phyloP scores from a whole-genome alignment of 768 basidiomycete species.

The Naganishia friedmannii region DNA sequence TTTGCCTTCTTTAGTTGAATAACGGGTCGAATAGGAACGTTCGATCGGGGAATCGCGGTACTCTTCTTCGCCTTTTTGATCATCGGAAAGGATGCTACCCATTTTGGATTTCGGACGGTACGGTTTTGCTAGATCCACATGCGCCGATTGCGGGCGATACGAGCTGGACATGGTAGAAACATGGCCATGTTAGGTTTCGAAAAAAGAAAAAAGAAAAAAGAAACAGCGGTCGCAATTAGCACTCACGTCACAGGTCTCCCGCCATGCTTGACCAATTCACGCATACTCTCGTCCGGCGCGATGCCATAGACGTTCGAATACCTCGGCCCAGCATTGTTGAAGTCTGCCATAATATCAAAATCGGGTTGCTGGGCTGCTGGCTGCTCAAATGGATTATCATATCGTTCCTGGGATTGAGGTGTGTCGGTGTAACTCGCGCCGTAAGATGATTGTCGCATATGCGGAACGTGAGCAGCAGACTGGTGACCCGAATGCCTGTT shows the following conservation, averaged over 20 bases:
- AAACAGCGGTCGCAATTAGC: too few species aligned
- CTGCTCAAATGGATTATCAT: constrained; percentile 17
- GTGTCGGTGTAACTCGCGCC: constrained; percentile 7
- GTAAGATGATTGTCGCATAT: not conserved
- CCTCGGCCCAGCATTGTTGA: constrained; percentile 33
- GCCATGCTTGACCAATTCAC: constrained; percentile 16
- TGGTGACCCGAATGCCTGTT: not conserved
- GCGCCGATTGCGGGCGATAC: not conserved
- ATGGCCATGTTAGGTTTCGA: too few species aligned
- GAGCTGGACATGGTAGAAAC: not conserved
- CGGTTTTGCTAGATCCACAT: constrained; percentile 13
- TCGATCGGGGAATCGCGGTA: constrained; percentile 14
- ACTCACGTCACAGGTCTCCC: constrained; percentile 16
- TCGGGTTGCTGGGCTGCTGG: not conserved
- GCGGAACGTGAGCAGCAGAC: not conserved
- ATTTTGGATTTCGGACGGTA: constrained; percentile 7
- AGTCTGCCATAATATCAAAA: constrained; percentile 30
- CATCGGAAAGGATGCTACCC: not conserved
- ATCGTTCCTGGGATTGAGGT: constrained; percentile 6
- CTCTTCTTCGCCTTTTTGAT: not conserved
- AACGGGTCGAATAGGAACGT: constrained; percentile 14
- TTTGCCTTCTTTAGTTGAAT: not conserved
- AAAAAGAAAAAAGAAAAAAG: too few species aligned
- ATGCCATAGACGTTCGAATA: constrained; percentile 27
- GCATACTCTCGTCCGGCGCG: constrained; percentile 15